Conservation (phyloP, 805 yeast genomes). For the Cyberlindnera amylophila region DNA sequence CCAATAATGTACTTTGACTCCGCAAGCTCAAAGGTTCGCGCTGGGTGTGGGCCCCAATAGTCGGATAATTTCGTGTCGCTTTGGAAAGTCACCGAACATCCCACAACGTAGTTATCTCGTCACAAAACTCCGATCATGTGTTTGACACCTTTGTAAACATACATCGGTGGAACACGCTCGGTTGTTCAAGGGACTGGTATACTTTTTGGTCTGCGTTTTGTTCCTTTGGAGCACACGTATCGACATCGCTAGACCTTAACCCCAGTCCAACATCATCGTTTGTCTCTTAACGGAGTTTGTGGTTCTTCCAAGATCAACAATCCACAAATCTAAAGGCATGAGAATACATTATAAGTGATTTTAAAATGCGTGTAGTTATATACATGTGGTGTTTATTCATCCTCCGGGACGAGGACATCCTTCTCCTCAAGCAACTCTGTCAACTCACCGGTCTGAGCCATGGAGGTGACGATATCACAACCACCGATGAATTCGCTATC, state of each 20-base stretch:
- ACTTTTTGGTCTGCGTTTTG: constrained; percentile 9
- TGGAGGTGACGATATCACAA: constrained; percentile 87
- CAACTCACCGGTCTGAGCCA: constrained; percentile 91
- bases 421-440: constrained; percentile 78
- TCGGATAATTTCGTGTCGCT: too few relatives aligned
- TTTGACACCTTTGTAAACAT: neutral
- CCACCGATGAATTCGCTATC: constrained; percentile 94
- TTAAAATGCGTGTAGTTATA: constrained; percentile 4
- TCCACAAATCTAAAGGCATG: constrained; percentile 40
- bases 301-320: constrained; percentile 23
- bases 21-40: too few relatives aligned
- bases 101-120: too few relatives aligned
- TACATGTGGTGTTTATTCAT: constrained; percentile 30
- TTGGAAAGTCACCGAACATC: too few relatives aligned
- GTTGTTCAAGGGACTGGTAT: constrained; percentile 2
- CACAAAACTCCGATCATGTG: neutral
- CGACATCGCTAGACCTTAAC: constrained; percentile 1
- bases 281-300: constrained; percentile 38
- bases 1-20: too few relatives aligned
- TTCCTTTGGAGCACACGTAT: neutral
- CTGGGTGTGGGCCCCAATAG: too few relatives aligned
- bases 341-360: constrained; percentile 27
- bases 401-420: constrained; percentile 75
- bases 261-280: neutral
- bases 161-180: neutral